These are phyloP conservation scores for Gossypium bickii DNA, from an alignment of 345 rosid genomes.

Conservation along the genomic window DNA sequence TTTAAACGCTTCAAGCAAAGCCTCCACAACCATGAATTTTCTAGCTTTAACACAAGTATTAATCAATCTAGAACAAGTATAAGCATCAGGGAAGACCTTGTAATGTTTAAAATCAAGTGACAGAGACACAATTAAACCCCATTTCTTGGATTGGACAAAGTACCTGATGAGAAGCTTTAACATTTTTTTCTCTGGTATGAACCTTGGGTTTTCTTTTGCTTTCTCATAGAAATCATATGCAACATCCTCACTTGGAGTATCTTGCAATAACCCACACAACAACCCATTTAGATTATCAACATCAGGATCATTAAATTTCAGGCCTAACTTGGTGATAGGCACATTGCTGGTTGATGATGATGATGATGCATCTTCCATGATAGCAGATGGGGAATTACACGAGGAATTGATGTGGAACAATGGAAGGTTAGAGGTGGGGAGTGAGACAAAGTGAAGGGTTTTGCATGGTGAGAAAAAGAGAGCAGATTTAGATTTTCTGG, in stretches of 20 bases:
- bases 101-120: slow-evolving; percentile 47
- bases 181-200: slow-evolving; percentile 42
- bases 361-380: slow-evolving; percentile 49
- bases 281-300: slow-evolving; percentile 35
- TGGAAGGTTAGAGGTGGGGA: slow-evolving; percentile 29
- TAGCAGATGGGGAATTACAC: slow-evolving; percentile 37
- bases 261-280: slow-evolving; percentile 37
- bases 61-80: slow-evolving; percentile 55
- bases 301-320: slow-evolving; percentile 28
- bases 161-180: slow-evolving; percentile 53
- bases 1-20: slow-evolving; percentile 46
- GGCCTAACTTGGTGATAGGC: slow-evolving; percentile 12
- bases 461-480: slow-evolving; percentile 28
- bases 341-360: slow-evolving; percentile 5
- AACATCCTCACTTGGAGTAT: slow-evolving; percentile 35
- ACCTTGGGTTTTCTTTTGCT: slow-evolving; percentile 47
- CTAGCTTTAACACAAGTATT: slow-evolving; percentile 49
- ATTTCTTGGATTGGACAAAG: slow-evolving; percentile 48
- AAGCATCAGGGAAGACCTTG: slow-evolving; percentile 51
- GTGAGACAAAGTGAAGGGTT: slow-evolving; percentile 23
- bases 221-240: slow-evolving; percentile 55
- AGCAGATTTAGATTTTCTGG: slow-evolving; percentile 9
- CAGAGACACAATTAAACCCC: slow-evolving; percentile 52
- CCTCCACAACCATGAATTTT: slow-evolving; percentile 45
- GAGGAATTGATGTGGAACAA: slow-evolving; percentile 30